phyloP scores from a whole-genome alignment of 345 rosid genomes.

The Dipteronia dyeriana region DNA sequence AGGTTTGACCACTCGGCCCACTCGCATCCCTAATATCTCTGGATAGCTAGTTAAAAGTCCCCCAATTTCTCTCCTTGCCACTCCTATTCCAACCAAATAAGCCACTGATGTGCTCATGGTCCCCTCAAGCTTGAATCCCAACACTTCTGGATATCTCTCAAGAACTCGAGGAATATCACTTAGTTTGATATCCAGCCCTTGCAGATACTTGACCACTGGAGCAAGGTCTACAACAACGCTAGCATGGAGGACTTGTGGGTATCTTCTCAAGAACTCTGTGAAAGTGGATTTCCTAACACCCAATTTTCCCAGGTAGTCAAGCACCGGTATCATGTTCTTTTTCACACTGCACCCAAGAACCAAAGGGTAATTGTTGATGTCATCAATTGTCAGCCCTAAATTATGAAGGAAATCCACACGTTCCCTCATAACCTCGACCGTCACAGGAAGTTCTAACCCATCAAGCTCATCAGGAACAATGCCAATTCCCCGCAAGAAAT shows the following conservation, averaged over 20 bases:
- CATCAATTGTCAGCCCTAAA: slow-evolving; percentile 75
- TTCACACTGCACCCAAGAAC: slow-evolving; percentile 97
- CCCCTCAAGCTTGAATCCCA: slow-evolving; percentile 95
- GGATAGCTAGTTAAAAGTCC: slow-evolving; percentile 77
- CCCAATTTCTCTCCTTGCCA: slow-evolving; percentile 87
- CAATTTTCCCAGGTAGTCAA: slow-evolving; percentile 88
- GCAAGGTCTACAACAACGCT: slow-evolving; percentile 93
- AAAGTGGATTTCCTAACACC: slow-evolving; percentile 87
- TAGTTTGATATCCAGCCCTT: slow-evolving; percentile 88
- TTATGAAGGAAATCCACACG: slow-evolving; percentile 82
- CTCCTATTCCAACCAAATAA: slow-evolving; percentile 85
- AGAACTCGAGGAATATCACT: slow-evolving; percentile 78
- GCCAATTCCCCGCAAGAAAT: slow-evolving; percentile 65
- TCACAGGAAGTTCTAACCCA: slow-evolving; percentile 91
- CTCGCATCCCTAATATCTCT: slow-evolving; percentile 87
- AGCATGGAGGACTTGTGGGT: slow-evolving; percentile 85
- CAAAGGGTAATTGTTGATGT: slow-evolving; percentile 85
- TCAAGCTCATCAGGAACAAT: slow-evolving; percentile 80
- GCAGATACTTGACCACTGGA: slow-evolving; percentile 89
- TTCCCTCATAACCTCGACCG: slow-evolving; percentile 76
- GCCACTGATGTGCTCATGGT: slow-evolving; percentile 97
- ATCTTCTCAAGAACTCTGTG: slow-evolving; percentile 71
- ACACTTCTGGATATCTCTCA: slow-evolving; percentile 83
- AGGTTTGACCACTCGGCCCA: slow-evolving; percentile 83
- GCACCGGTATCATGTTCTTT: slow-evolving; percentile 93